A percentile compares a stretch with the other conserved stretches of the same genome.
Conservation (phyloP, 140 eudicot species). For the Cichorium intybus region DNA sequence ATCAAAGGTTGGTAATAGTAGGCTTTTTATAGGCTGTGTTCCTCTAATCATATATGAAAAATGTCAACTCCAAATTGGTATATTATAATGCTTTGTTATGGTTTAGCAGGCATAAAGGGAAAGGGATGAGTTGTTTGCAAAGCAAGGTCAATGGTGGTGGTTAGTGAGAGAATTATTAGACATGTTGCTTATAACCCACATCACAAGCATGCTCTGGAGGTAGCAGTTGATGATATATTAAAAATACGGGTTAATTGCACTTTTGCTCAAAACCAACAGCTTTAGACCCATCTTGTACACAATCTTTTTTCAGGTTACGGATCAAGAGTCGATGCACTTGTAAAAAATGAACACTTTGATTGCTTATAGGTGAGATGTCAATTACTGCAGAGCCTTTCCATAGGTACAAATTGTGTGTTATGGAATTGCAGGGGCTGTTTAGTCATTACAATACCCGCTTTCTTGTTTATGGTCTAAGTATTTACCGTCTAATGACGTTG, state of each 20-base stretch:
- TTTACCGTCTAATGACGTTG: slow-evolving; percentile 13
- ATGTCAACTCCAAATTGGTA: slow-evolving; percentile 19
- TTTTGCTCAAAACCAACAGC: background rate
- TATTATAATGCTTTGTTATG: slow-evolving; percentile 10
- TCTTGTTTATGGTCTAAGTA: background rate
- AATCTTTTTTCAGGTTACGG: background rate
- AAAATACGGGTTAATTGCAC: background rate
- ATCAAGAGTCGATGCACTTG: background rate
- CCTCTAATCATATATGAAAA: background rate
- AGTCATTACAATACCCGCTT: background rate
- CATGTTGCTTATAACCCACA: background rate
- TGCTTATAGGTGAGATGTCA: background rate
- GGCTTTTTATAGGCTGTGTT: slow-evolving; percentile 19
- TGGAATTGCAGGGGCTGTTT: background rate
- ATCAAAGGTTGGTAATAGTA: background rate
- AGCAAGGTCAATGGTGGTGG: slow-evolving; percentile 1
- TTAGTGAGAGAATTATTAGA: background rate
- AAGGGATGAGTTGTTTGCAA: slow-evolving; percentile 14
- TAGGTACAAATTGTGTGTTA: background rate
- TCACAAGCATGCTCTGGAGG: background rate
- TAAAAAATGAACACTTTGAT: background rate
- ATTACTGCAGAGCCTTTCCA: background rate
- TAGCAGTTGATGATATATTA: background rate
- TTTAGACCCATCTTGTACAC: background rate
- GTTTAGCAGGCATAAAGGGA: slow-evolving; percentile 2